Base-by-base conservation (phyloP, 805 yeast species). In the Scheffersomyces amazonensis region DNA sequence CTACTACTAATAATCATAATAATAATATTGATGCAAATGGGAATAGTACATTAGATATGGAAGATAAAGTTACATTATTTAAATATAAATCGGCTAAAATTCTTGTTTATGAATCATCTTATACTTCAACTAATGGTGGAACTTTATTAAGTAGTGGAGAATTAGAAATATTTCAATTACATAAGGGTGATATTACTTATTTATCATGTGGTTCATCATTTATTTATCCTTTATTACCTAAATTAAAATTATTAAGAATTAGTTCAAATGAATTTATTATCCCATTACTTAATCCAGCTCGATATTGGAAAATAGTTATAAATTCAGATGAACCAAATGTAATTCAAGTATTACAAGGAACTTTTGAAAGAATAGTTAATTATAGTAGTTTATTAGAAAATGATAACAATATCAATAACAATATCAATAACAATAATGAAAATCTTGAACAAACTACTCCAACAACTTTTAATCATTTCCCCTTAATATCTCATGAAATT, bases 191-290 rank as follows among this genome's bases (percentile, higher is more conserved):
- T 41, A 81, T 80, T 7, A 74, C 81, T 1, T 83, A 81, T 53
- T 52, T 83, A 29, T 75, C 79, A 10, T 83, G 88, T 60, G 89
- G 86, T 0, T 56, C 60, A n/a, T 67, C 78, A 4, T 76, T 87
- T 27, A 75, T 85, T 2, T 85, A 85, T 52, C 95, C 96, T 3
- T 73, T 87, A 11, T 61, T 87, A 36, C 87, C 88, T 3, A 76
- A 72, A 43, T 56, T 82, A 37, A 75, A 78, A 48, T 67, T 87
- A 2, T 56, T 83, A 42, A 64, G 85, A 48, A 68, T 73, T 9
- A 61, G 64, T 16, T 44, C 41, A 33, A 66, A 66, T 35, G 75
- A 72, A 47, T 82, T 81, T 47, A 68, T 83, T 2, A 54, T 86
- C 13, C 81, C 88, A 0, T 69, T 87, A 40, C 78, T 77, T 19